phyloP scores from a whole-genome alignment of 208 protist genomes.

The Leishmania gerbilli region DNA sequence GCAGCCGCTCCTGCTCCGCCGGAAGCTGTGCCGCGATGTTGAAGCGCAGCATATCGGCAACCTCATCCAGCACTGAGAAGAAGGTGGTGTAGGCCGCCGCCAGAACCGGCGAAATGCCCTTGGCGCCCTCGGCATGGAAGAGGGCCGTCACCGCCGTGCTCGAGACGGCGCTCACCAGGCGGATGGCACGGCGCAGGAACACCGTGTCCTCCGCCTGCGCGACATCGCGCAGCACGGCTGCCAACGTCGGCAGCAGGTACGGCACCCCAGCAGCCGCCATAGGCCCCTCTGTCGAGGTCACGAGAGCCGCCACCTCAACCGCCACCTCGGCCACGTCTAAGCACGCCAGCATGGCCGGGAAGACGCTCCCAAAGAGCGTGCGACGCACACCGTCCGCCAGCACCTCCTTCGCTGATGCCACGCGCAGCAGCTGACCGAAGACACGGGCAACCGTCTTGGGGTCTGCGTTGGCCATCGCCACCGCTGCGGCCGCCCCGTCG shows the following conservation, averaged over 20 bases:
- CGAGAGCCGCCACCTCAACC: conserved; percentile 25
- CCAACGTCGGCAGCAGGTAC: conserved; percentile 63
- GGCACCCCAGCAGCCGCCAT: conserved; percentile 13
- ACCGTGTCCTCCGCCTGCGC: conserved; percentile 25
- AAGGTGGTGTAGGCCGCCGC: conserved; percentile 59
- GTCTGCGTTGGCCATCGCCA: conserved; percentile 23
- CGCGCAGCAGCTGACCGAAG: conserved; percentile 51
- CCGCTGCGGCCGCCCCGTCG: conserved; percentile 28
- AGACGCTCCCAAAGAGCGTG: conserved; percentile 41
- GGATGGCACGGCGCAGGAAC: conserved; percentile 48
- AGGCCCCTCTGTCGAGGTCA: conserved; percentile 9
- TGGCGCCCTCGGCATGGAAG: conserved; percentile 38
- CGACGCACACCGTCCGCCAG: conserved; percentile 30
- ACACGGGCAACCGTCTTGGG: conserved; percentile 30
- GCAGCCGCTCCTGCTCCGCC: conserved; percentile 34
- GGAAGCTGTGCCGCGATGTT: conserved; percentile 69
- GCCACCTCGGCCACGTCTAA: conserved; percentile 26
- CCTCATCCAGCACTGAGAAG: conserved; percentile 70
- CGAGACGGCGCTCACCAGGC: conserved; percentile 57
- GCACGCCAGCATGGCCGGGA: conserved; percentile 38
- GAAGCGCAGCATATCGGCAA: conserved; percentile 58
- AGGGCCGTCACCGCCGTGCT: conserved; percentile 44
- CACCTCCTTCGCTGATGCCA: conserved; percentile 37
- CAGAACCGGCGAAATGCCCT: conserved; percentile 35
- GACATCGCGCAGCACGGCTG: conserved; percentile 54